Evolutionary conservation across 176 grass and related monocot species (phyloP), one percentile per base, ranked within the genome.

Genomic region (Avena atlantica): DNA sequence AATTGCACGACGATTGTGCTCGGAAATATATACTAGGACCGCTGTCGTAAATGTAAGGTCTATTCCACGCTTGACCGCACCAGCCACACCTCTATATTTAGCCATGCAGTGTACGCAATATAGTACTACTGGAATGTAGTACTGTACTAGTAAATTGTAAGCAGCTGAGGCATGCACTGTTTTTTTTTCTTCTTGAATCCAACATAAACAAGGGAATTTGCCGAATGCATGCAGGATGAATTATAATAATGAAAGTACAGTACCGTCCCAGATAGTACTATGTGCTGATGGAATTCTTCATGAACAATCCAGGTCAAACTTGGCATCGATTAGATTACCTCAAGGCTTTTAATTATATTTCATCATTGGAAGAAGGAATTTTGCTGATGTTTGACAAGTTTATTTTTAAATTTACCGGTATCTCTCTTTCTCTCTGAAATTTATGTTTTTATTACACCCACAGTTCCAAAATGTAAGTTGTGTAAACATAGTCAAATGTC

Each of bases 51-150:
- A 71, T 16, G 51, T 8, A 13, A 44, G 64, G 65, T 34, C 62
- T 34, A 29, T 8, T 1, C 21, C 4, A 3, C 31, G 10, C 76
- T 42, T 60, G 76, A 79, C 16, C 27, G 15, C 78, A 7, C 19
- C 65, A 14, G 1, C 56, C 11, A 24, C 78, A 24, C 36, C 57
- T 63, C 47, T 55, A 62, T 79, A 62, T 79, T 79, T 79, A 61
- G 10, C 24, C 12, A 80, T 23, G 15, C 0, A 11, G 6, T 45
- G 59, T 60, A 11, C 31, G 31, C 31, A 34, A 34, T 34, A 34
- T 14, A 40, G 31, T 31, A 31, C 1, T 3, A 37, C 9, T 40
- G 34, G 11, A 25, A 25, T 29, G 15, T 16, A 21, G 25, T 27
- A 27, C 25, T 7, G 15, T 16, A 34, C 15, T 15, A 17, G 16